Evolutionary conservation across 257 asterid species (phyloP).

Genomic region (Verbascum thapsus): DNA sequence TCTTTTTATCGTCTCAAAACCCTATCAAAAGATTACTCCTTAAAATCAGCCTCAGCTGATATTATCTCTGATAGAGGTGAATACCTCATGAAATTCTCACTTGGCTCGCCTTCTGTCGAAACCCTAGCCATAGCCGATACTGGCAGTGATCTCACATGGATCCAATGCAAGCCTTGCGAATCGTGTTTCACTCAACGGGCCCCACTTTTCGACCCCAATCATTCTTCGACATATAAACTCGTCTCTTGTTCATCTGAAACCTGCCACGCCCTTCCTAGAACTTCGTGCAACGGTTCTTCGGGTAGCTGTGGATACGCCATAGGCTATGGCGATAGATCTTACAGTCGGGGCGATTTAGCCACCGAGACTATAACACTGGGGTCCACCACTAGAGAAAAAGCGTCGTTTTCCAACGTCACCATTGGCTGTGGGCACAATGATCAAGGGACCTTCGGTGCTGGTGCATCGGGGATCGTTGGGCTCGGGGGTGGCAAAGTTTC

Average conservation of each 20-base stretch:
- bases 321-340: constrained; percentile 42
- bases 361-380: constrained; percentile 53
- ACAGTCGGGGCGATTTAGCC: constrained; percentile 47
- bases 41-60: constrained; percentile 25
- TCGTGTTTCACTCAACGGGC: constrained; percentile 45
- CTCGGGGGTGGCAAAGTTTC: constrained; percentile 59
- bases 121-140: constrained; percentile 64
- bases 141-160: constrained; percentile 64
- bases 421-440: constrained; percentile 64
- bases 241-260: constrained; percentile 41
- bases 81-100: constrained; percentile 52
- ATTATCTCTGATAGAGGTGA: constrained; percentile 49
- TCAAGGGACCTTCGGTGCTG: constrained; percentile 28
- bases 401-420: constrained; percentile 31
- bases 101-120: constrained; percentile 58
- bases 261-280: constrained; percentile 28
- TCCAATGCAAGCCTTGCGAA: constrained; percentile 61
- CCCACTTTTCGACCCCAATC: constrained; percentile 44
- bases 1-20: constrained; percentile 39
- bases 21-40: constrained; percentile 19
- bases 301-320: constrained; percentile 36
- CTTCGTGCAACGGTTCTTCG: constrained; percentile 6
- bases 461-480: constrained; percentile 61
- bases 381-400: neutral
- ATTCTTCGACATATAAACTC: constrained; percentile 48